A percentile compares a stretch with the other conserved stretches of the same genome.
These are phyloP conservation scores for Nothophaeocryptopus gaeumannii DNA, from an alignment of 2,329 filamentous ascomycete species.

Conservation along the genomic window DNA sequence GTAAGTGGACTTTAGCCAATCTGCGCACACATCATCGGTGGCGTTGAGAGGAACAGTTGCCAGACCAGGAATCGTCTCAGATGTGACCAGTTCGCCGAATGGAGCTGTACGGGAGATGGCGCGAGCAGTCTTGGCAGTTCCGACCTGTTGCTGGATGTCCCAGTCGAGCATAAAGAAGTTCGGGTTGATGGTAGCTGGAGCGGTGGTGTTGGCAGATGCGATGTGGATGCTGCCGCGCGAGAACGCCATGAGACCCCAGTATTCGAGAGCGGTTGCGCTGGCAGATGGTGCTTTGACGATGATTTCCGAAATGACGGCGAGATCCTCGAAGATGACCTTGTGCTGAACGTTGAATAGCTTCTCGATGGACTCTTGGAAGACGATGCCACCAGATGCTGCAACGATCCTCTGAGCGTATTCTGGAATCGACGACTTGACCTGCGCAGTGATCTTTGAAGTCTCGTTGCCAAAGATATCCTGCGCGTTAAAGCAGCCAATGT, in stretches of 20 bases:
- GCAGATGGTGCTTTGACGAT: constrained; percentile 9
- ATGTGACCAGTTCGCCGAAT: constrained; percentile 27
- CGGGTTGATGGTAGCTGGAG: constrained; percentile 30
- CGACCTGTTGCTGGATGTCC: constrained; percentile 26
- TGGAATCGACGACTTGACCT: constrained; percentile 28
- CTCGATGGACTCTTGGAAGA: constrained; percentile 16
- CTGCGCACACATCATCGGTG: constrained; percentile 16
- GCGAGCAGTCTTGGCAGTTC: constrained; percentile 16
- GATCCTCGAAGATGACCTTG: constrained; percentile 16
- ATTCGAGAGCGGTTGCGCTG: constrained; percentile 12
- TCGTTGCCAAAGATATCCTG: constrained; percentile 40
- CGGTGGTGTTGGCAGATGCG: constrained; percentile 18
- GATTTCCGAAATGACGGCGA: constrained; percentile 8
- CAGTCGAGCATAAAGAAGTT: constrained; percentile 32
- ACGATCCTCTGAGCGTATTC: constrained; percentile 31
- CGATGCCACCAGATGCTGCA: constrained; percentile 28
- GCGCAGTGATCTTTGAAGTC: constrained; percentile 41
- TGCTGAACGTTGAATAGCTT: constrained; percentile 18
- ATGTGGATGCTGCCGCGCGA: constrained; percentile 31
- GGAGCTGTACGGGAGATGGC: constrained; percentile 9
- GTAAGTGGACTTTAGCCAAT: constrained; percentile 13
- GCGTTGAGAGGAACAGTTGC: constrained; percentile 17
- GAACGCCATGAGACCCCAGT: constrained; percentile 26
- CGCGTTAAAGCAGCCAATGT: constrained; percentile 18
- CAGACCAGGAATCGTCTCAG: constrained; percentile 33